Evolutionary conservation across 176 grass and related monocot genomes (phyloP).

Genomic region (Oryza brachyantha): DNA sequence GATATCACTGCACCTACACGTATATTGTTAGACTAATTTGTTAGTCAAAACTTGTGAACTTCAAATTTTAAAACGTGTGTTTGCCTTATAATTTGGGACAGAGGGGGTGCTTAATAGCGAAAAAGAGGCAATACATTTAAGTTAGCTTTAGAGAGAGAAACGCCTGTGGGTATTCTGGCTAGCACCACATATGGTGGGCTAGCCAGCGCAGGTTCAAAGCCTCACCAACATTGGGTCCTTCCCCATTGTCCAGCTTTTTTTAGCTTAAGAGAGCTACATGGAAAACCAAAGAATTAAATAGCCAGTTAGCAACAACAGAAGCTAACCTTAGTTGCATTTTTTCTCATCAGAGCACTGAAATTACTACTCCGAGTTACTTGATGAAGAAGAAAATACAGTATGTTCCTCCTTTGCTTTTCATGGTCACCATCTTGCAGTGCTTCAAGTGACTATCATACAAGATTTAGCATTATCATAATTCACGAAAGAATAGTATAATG

Average conservation of each 20-base stretch:
- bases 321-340: conserved; percentile 84
- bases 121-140: not conserved
- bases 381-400: conserved; percentile 99
- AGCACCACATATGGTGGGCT: no score
- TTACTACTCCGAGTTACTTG: conserved; percentile 94
- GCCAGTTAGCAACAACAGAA: conserved; percentile 21
- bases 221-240: no score
- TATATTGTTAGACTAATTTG: no score
- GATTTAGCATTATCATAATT: conserved; percentile 33
- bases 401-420: conserved; percentile 96
- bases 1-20: no score
- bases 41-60: no score
- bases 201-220: no score
- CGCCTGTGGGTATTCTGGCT: no score
- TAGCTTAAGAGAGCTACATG: no score
- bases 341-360: conserved; percentile 80
- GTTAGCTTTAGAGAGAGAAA: not conserved
- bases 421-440: conserved; percentile 93
- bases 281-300: conserved; percentile 20
- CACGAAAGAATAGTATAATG: conserved; percentile 11
- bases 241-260: no score
- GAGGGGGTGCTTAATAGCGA: not conserved
- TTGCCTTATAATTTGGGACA: no score
- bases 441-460: conserved; percentile 77
- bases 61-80: no score